Evolutionary conservation across 495 filamentous ascomycete species (phyloP).

Genomic region (Neurospora sp.): DNA sequence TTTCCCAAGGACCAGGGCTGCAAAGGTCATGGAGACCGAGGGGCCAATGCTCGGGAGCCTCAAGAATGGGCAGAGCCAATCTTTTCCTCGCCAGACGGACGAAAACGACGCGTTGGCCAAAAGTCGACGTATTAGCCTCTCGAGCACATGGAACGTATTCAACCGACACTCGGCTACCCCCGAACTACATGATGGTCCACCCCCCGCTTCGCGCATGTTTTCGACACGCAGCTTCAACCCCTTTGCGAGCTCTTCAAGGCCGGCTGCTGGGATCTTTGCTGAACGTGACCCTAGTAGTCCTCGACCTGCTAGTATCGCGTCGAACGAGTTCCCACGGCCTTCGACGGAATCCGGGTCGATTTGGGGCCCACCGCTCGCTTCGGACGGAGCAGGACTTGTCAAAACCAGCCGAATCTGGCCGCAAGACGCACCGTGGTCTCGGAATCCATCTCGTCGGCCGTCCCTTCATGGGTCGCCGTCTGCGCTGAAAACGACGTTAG

Average conservation of each 20-base stretch:
- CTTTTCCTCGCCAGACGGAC: constrained; percentile 53
- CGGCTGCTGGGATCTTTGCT: constrained; percentile 60
- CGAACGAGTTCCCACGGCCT: constrained; percentile 68
- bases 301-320: constrained; percentile 68
- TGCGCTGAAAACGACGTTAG: constrained; percentile 37
- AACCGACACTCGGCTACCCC: constrained; percentile 41
- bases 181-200: constrained; percentile 24
- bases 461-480: constrained; percentile 41
- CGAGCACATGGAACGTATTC: constrained; percentile 44
- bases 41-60: constrained; percentile 61
- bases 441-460: constrained; percentile 36
- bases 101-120: constrained; percentile 30
- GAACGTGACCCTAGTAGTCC: constrained; percentile 59
- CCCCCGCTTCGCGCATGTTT: constrained; percentile 26
- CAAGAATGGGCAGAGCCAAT: constrained; percentile 70
- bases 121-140: constrained; percentile 42
- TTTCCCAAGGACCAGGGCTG: constrained; percentile 56
- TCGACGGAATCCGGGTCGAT: constrained; percentile 62
- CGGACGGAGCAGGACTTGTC: constrained; percentile 11
- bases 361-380: constrained; percentile 27
- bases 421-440: constrained; percentile 32
- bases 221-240: constrained; percentile 46
- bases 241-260: constrained; percentile 53
- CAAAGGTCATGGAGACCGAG: constrained; percentile 60
- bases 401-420: constrained; percentile 35